phyloP scores from a whole-genome alignment of 108 stramenopile species.

The Nitzschia sp. region DNA sequence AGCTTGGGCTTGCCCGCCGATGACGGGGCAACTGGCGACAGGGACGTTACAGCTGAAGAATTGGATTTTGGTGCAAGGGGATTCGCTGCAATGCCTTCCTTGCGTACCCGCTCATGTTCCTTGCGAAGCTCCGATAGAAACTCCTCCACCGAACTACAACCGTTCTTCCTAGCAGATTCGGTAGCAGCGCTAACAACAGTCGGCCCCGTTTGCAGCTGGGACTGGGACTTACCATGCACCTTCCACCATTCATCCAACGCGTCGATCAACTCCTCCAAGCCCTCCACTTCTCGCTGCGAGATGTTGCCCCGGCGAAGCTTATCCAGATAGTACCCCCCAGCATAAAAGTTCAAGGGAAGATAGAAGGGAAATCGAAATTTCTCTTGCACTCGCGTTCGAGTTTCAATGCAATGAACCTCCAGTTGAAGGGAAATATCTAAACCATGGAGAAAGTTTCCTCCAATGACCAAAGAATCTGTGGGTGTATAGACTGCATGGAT shows the following conservation, averaged over 20 bases:
- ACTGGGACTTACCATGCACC: conserved; percentile 4
- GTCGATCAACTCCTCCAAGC: conserved; percentile 16
- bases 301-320: conserved; percentile 30
- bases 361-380: conserved; percentile 61
- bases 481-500: conserved; percentile 96
- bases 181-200: conserved; percentile 21
- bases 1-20: not conserved
- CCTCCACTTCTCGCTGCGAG: conserved; percentile 37
- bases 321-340: conserved; percentile 38
- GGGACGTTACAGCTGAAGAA: not conserved
- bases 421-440: conserved; percentile 53
- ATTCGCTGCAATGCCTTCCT: conserved; percentile 25
- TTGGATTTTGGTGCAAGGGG: not conserved
- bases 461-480: conserved; percentile 82
- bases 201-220: conserved; percentile 9
- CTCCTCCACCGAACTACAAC: conserved; percentile 23
- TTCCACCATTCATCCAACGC: conserved; percentile 39
- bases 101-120: conserved; percentile 18
- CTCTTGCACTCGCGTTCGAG: conserved; percentile 41
- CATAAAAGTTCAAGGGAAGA: conserved; percentile 45
- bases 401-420: conserved; percentile 51
- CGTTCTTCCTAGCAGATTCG: conserved; percentile 2
- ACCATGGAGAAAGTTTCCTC: conserved; percentile 87
- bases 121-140: conserved; percentile 23
- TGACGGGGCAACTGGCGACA: not conserved